Evolutionary conservation across 495 filamentous ascomycete species (phyloP), one percentile per base, ranked within the genome.

Genomic region (Penicillium waksmanii): DNA sequence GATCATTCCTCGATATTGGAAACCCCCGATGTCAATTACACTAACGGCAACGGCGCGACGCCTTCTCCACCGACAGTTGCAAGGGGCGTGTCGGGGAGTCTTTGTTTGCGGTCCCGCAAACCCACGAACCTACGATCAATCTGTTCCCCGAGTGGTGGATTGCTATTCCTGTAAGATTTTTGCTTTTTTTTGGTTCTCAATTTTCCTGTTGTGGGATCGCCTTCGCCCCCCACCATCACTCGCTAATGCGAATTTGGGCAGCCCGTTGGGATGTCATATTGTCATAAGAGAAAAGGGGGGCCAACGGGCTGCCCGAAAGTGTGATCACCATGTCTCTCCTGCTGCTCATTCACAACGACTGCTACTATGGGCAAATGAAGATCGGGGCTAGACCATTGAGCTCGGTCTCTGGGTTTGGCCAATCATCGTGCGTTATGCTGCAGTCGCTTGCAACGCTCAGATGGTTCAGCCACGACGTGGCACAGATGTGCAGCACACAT

Each of bases 101-200:
- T 60, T 56, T 54, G 60, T 56, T 64, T 64, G 61, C 50, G 47
- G 36, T 44, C 55, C 44, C 55, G 18, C 21, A 19, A 25, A 38
- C 21, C 42, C 27, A 31, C 27, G 27, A 31, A 31, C 27, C 31
- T 23, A 21, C 44, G 18, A 33, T 31, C 53, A 25, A 50, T 36
- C 58, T 27, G 46, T 31, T 7, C 46, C 46, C 46, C 46, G 46
- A 48, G 46, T 48, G 46, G 46, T 48, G 13, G 9, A 47, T 36
- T 44, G 15, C 42, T 44, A 44, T 44, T 44, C 42, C 42, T 44
- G 42, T 44, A 44, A 44, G 42, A 44, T 19, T 21, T 23, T 48
- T 48, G 46, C 23, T 48, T 48, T 48, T 48, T 54, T 54, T 38
- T 13, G 42, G 3, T n/a, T 17, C 36, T 55, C 21, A 13, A 18